These are phyloP conservation scores for Amphirosellinia nigrospora DNA, from an alignment of 495 filamentous ascomycete genomes.

Conservation along the genomic window DNA sequence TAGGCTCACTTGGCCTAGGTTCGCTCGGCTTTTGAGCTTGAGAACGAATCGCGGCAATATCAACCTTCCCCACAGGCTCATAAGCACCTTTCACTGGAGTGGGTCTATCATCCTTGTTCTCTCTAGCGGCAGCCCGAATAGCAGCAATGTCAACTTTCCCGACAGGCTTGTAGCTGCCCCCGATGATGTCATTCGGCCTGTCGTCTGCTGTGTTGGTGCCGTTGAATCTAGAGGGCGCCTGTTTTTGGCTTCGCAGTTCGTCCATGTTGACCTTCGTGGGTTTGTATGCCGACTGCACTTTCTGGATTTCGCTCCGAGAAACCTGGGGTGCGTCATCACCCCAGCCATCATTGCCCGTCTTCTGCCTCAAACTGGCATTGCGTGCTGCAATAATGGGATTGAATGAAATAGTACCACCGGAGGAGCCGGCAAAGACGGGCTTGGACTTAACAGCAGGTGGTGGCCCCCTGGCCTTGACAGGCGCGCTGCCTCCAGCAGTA, in stretches of 20 bases:
- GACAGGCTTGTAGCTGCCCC: conserved; percentile 91
- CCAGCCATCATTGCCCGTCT: conserved; percentile 81
- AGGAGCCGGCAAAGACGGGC: conserved; percentile 83
- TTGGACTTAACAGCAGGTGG: conserved; percentile 81
- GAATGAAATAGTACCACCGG: conserved; percentile 66
- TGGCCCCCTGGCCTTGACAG: conserved; percentile 55
- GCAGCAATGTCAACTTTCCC: conserved; percentile 96
- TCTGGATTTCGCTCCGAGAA: conserved; percentile 86
- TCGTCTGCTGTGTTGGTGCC: conserved; percentile 45
- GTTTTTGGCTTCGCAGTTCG: conserved; percentile 71
- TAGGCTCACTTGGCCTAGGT: conserved; percentile 38
- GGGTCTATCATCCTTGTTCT: conserved; percentile 75
- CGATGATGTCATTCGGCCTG: conserved; percentile 69
- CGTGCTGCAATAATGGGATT: conserved; percentile 65
- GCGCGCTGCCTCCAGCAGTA: conserved; percentile 64
- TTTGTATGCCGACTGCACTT: conserved; percentile 89
- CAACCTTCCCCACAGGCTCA: conserved; percentile 91
- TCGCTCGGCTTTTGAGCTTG: conserved; percentile 70
- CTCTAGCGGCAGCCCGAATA: conserved; percentile 78
- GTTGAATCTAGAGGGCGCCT: conserved; percentile 63
- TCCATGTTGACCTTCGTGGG: conserved; percentile 92
- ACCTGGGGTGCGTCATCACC: conserved; percentile 91
- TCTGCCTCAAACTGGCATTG: conserved; percentile 45
- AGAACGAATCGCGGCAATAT: conserved; percentile 89
- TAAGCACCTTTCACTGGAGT: conserved; percentile 87